Base-by-base conservation (phyloP, 805 yeast genomes). In the Zygosaccharomyces siamensis region DNA sequence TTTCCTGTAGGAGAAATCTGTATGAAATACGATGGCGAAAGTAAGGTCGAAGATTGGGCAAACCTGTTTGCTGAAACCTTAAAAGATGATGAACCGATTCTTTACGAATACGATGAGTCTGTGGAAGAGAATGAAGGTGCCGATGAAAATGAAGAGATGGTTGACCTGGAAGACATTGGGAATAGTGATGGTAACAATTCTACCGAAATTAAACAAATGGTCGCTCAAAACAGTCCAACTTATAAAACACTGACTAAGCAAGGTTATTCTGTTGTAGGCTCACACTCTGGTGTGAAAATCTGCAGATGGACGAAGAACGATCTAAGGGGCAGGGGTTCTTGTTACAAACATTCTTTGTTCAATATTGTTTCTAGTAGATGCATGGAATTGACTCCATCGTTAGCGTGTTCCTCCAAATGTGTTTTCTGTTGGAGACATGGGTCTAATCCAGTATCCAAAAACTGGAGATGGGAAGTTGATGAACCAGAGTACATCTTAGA, bases 361-460 rank as follows among this genome's bases (percentile, higher is more conserved):
- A 97, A 97, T 21, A 89, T 89, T 58, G 80, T 77, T 52, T 85
- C 95, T 2, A 97, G 92, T 69, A 72, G 92, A 48, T 89, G 97
- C 69, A 89, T 89, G 97, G 97, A 89, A 64, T 81, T 97, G 2
- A 89, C 97, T 0, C 97, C 97, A 0, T 84, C 95, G 1, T 73
- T 89, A 50, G 92, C 96, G 6, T 89, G 97, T 67, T 88, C 97
- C 4, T 89, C 89, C 64, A 89, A 89, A 66, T 89, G 97, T 76
- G 97, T 90, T 4, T 89, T 89, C 63, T 89, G 97, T 70, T 89
- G 97, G 97, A 79, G 97, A 65, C 97, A 89, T 67, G 97, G 97
- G 43, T 89, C 97, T 2, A 90, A 89, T 62, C 97, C 97, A 0
- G 97, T 90, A 1, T 96, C 96, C 14, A 89, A 95, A 26, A 84